Evolutionary conservation across 176 grass and related monocot genomes (phyloP), one percentile per base, ranked within the genome.

Genomic region (Thalia dealbata): DNA sequence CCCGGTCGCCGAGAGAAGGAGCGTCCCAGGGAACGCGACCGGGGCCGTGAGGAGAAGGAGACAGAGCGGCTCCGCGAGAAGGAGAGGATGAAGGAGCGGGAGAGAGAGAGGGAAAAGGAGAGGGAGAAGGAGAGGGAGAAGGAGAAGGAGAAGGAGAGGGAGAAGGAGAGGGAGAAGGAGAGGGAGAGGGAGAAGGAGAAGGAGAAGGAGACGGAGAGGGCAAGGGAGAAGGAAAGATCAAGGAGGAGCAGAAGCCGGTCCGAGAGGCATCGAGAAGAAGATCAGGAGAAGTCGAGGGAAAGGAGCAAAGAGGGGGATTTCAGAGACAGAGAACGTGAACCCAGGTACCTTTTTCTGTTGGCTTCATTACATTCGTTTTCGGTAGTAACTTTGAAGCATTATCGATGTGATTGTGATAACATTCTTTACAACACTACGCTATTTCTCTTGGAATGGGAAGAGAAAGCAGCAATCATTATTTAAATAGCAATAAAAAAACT

Each of bases 171-270:
- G 38, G 76, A 78, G 21, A 64, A 64, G 75, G 21, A 18, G 12
- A 77, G 87, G 61, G 76, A 84, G 52, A 82, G 83, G 90, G 81
- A 92, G 93, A 80, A 78, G 90, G 41, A 96, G 89, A 54, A 42
- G 52, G 74, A 84, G 45, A 75, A 10, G 74, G 84, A 87, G 18
- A 73, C 23, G 67, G 72, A 91, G 24, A 75, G 48, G 76, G 69
- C 84, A 14, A 75, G 76, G 50, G 86, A 90, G 48, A 76, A 2
- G 35, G 76, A 78, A 25, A 64, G 75, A 64, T 38, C 28, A 13
- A 76, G 91, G 61, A 85, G 90, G 81, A 92, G 93, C 82, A 78
- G 90, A 28, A 96, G 92, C 73, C 56, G 87, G 52, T 88, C 85
- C 3, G 89, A 91, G 78, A 84, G 67, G 26, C 89, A 80, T 14